Evolutionary conservation across 2,329 filamentous ascomycete species (phyloP).

Genomic region (Raffaelea ambrosiae): DNA sequence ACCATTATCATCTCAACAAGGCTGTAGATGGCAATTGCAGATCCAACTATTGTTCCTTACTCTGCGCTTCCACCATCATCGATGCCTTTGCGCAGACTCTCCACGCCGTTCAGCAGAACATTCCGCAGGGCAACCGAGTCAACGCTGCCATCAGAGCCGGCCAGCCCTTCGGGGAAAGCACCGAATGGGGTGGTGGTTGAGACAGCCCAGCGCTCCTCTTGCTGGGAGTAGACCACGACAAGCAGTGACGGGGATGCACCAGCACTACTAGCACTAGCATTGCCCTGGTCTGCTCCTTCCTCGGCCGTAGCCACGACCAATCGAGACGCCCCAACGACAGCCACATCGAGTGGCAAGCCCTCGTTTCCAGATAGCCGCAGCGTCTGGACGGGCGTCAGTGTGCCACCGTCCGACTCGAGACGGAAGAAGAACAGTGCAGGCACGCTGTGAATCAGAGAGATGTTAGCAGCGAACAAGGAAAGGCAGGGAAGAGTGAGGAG

Average conservation of each 20-base stretch:
- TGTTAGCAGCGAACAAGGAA: conserved; percentile 1
- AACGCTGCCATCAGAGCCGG: conserved; percentile 7
- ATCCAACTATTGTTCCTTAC: not conserved
- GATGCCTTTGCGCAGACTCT: conserved; percentile 36
- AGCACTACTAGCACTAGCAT: no score
- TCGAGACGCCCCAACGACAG: conserved; percentile 16
- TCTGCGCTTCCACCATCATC: conserved; percentile 15
- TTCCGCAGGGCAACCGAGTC: conserved; percentile 29
- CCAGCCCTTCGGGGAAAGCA: conserved; percentile 10
- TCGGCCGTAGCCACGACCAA: conserved; percentile 2
- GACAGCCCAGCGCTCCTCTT: not conserved
- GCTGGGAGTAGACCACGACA: no score
- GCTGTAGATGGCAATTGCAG: no score
- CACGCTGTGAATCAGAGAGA: conserved; percentile 30
- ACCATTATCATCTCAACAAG: no score
- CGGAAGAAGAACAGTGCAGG: conserved; percentile 59
- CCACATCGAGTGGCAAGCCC: conserved; percentile 43
- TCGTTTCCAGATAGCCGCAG: conserved; percentile 51
- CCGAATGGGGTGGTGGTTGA: not conserved
- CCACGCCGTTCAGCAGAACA: conserved; percentile 35
- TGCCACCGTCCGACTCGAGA: conserved; percentile 36
- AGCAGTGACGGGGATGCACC: no score
- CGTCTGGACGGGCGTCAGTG: conserved; percentile 39
- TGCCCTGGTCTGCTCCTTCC: no score
- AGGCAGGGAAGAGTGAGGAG: not conserved